Percentiles rank a stretch among this genome's conserved stretches.
phyloP scores from a whole-genome alignment of 2,329 filamentous ascomycete species.

The Monilinia fructigena region DNA sequence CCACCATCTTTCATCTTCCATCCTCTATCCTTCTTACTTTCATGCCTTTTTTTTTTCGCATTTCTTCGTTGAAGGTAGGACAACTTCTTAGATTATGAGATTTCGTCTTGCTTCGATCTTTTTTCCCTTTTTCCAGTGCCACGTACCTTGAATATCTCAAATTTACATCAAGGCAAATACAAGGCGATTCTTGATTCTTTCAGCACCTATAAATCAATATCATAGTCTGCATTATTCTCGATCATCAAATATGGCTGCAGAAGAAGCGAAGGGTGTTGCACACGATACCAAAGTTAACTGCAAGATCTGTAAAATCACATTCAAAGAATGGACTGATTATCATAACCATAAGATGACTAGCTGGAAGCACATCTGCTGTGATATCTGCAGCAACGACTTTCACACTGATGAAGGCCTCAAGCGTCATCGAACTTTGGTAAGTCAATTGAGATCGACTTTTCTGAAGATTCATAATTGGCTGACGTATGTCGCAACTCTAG shows the following conservation, averaged over 20 bases:
- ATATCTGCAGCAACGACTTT: constrained; percentile 20
- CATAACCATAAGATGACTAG: constrained; percentile 16
- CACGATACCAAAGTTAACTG: constrained; percentile 9
- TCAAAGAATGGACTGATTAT: constrained; percentile 10
- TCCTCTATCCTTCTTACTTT: too few species aligned
- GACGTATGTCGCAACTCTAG: constrained; percentile 1
- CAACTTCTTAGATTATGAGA: not conserved
- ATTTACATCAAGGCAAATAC: not conserved
- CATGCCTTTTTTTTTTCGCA: not conserved
- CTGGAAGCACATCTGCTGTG: constrained; percentile 17
- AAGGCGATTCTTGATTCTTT: not conserved
- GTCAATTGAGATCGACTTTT: not conserved
- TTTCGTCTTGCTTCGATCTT: not conserved
- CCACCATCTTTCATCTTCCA: not conserved
- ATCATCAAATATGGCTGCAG: not conserved
- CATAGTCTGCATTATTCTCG: not conserved
- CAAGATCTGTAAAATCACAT: constrained; percentile 11
- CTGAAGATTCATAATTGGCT: not conserved
- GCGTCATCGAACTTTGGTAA: constrained; percentile 18
- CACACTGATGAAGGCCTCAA: constrained; percentile 20
- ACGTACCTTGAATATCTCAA: not conserved
- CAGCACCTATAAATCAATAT: not conserved
- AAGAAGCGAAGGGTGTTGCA: not conserved
- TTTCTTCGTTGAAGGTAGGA: not conserved
- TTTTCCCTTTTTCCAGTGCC: not conserved